Evolutionary conservation across 2,329 filamentous ascomycete species (phyloP).

Genomic region (Byssochlamys sp.): DNA sequence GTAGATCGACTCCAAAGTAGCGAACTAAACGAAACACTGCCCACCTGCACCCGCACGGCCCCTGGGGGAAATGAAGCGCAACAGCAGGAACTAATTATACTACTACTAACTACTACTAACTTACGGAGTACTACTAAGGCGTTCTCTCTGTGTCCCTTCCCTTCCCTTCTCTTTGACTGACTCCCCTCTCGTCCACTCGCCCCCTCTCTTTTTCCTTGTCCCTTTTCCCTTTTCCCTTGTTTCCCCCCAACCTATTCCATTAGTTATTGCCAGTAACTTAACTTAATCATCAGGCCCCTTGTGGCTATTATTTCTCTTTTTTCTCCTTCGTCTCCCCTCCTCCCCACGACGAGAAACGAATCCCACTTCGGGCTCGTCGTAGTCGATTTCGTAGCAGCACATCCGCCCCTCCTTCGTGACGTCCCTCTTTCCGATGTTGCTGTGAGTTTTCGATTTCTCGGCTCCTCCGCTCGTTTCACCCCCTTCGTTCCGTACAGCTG

Average conservation of each 20-base stretch:
- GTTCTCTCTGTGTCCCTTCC: constrained; percentile 12
- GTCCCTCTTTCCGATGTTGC: constrained; percentile 10
- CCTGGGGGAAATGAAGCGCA: constrained; percentile 6
- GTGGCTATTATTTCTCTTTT: constrained; percentile 11
- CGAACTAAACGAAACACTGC: neutral
- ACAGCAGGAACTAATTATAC: no score
- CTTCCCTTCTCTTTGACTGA: constrained; percentile 16
- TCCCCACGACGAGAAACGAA: constrained; percentile 16
- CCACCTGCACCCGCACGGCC: constrained; percentile 5
- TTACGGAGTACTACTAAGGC: no score
- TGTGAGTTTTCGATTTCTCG: neutral
- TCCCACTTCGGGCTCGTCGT: constrained; percentile 20
- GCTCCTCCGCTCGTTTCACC: neutral
- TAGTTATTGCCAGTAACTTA: no score
- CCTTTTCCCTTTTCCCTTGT: constrained; percentile 8
- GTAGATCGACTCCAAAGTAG: neutral
- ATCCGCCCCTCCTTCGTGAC: constrained; percentile 10
- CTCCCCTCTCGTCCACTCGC: constrained; percentile 9
- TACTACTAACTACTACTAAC: no score
- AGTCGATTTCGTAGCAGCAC: constrained; percentile 30
- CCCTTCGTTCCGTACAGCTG: neutral
- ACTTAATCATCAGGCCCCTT: no score
- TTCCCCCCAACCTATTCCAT: no score
- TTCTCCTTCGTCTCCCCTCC: constrained; percentile 14
- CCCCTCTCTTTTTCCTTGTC: constrained; percentile 18